These are phyloP conservation scores for Bolboschoenus planiculmis DNA, from an alignment of 176 grass and related monocot species.

Conservation along the genomic window DNA sequence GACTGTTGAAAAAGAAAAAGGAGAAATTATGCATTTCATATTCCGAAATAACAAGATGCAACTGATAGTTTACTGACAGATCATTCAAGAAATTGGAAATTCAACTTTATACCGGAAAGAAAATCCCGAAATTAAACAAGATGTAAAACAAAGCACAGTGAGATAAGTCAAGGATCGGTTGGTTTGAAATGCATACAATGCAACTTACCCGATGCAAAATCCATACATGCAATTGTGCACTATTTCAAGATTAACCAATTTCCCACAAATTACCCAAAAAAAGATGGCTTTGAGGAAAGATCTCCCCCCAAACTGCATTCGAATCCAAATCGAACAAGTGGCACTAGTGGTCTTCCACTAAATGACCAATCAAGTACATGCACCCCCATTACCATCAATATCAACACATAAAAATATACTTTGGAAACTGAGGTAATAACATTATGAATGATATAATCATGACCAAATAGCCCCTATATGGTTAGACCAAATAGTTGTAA, in stretches of 20 bases:
- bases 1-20: neutral
- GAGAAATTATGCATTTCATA: neutral
- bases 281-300: neutral
- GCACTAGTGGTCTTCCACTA: slow-evolving; percentile 21
- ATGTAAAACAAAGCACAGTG: neutral
- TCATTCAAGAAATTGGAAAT: neutral
- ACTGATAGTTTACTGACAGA: neutral
- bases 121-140: neutral
- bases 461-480: neutral
- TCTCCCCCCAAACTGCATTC: neutral
- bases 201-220: neutral
- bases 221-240: neutral
- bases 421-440: neutral
- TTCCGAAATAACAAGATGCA: neutral
- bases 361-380: slow-evolving; percentile 15
- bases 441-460: slow-evolving; percentile 12
- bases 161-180: neutral
- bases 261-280: neutral
- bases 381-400: slow-evolving; percentile 11
- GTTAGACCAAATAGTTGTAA: neutral
- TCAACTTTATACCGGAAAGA: neutral
- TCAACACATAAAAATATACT: slow-evolving; percentile 11
- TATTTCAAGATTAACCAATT: neutral
- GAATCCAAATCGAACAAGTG: slow-evolving; percentile 9
- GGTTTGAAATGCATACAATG: neutral